phyloP scores from a whole-genome alignment of 257 asterid genomes.

The Anisodus tanguticus region DNA sequence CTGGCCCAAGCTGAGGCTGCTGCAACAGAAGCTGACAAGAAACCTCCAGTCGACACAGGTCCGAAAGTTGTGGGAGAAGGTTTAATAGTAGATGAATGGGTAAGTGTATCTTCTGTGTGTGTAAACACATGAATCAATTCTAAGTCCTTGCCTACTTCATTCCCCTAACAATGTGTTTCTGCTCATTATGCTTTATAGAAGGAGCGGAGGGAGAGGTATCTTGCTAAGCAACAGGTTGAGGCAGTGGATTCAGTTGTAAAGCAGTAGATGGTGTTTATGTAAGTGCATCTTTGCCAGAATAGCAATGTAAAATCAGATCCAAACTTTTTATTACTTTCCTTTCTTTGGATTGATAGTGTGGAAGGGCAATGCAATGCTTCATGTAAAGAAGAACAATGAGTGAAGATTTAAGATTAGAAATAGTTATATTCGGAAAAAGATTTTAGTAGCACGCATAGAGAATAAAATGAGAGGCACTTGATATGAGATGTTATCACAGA shows the following conservation, averaged over 20 bases:
- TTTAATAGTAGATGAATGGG: conserved; percentile 38
- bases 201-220: conserved; percentile 37
- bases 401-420: background rate
- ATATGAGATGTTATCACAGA: background rate
- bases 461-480: background rate
- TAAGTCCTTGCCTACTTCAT: background rate
- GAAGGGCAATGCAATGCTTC: conserved; percentile 20
- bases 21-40: conserved; percentile 36
- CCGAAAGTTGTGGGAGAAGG: conserved; percentile 34
- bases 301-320: conserved; percentile 25
- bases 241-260: conserved; percentile 31
- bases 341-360: conserved; percentile 17
- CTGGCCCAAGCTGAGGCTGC: conserved; percentile 39
- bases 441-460: background rate
- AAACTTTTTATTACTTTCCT: background rate
- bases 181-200: conserved; percentile 29
- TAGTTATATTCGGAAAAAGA: conserved; percentile 2
- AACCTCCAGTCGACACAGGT: conserved; percentile 31
- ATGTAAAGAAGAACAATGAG: conserved; percentile 25
- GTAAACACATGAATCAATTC: background rate
- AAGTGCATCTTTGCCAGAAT: conserved; percentile 25
- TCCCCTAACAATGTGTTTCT: background rate
- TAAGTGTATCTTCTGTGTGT: conserved; percentile 22
- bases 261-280: background rate
- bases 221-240: conserved; percentile 36